Percentiles rank a stretch among this genome's conserved stretches.
phyloP scores from a whole-genome alignment of 2,329 filamentous ascomycete species.

The Fusarium oligoseptatum region DNA sequence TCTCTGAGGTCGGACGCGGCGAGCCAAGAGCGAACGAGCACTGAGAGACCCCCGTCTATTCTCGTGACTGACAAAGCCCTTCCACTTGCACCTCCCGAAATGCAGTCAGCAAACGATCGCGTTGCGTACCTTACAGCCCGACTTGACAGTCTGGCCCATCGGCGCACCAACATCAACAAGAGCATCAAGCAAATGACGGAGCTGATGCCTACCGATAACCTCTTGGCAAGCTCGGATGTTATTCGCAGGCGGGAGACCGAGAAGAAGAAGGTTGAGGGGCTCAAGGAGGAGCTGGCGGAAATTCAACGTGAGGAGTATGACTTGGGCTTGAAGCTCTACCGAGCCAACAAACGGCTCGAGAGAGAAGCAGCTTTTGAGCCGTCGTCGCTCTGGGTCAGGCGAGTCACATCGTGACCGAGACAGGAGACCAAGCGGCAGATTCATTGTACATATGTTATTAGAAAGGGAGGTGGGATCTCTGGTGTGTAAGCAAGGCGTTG shows the following conservation, averaged over 20 bases:
- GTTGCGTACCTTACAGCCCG: conserved; percentile 76
- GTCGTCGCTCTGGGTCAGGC: conserved; percentile 81
- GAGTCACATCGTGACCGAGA: conserved; percentile 73
- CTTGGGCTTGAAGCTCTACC: conserved; percentile 79
- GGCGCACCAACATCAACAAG: conserved; percentile 77
- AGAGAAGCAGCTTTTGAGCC: conserved; percentile 74
- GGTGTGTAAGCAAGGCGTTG: conserved; percentile 41
- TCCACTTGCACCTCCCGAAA: conserved; percentile 72
- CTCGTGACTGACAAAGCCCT: conserved; percentile 68
- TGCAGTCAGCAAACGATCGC: conserved; percentile 69
- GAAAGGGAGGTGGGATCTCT: conserved; percentile 11
- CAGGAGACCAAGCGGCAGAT: background rate
- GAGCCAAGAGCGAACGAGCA: background rate
- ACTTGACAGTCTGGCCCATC: conserved; percentile 74
- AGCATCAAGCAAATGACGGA: conserved; percentile 84
- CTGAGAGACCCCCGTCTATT: conserved; percentile 49
- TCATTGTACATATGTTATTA: conserved; percentile 18
- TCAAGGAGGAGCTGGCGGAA: conserved; percentile 77
- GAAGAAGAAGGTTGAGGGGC: conserved; percentile 74
- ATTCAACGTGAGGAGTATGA: conserved; percentile 84
- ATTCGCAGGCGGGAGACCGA: conserved; percentile 66
- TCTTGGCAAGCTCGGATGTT: conserved; percentile 76
- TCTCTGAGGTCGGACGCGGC: background rate
- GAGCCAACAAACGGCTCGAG: conserved; percentile 81
- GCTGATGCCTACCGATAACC: conserved; percentile 78